Conservation (phyloP, 2,329 filamentous ascomycete species). For the Gaeumannomyces tritici region DNA sequence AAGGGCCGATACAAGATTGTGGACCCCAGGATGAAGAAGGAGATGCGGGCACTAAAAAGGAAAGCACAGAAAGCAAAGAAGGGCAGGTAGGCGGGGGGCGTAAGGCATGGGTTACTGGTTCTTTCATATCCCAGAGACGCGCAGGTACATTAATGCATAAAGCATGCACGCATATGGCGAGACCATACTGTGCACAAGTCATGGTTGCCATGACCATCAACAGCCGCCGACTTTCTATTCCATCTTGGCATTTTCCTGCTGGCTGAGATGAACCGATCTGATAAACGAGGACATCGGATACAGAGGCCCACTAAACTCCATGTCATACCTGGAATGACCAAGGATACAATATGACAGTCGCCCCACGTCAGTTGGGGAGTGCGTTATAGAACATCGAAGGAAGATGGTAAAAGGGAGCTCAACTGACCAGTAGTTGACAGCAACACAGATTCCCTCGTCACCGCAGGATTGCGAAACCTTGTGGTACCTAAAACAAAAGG, state of each 20-base stretch:
- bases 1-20: slow-evolving; percentile 98
- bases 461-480: slow-evolving; percentile 66
- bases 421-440: slow-evolving; percentile 71
- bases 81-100: slow-evolving; percentile 14
- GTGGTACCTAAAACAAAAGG: slow-evolving; percentile 48
- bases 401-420: background rate
- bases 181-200: background rate
- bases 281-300: slow-evolving; percentile 53
- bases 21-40: slow-evolving; percentile 92
- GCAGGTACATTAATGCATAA: background rate
- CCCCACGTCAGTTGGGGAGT: background rate
- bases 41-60: slow-evolving; percentile 79
- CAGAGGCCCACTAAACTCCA: slow-evolving; percentile 63
- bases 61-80: slow-evolving; percentile 57
- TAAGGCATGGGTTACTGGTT: background rate
- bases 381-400: background rate
- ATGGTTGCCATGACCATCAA: background rate
- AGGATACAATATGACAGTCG: background rate
- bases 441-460: slow-evolving; percentile 62
- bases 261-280: slow-evolving; percentile 18
- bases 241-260: background rate
- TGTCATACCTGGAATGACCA: slow-evolving; percentile 55
- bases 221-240: background rate
- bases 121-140: background rate
- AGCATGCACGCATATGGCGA: background rate